A percentile compares a stretch with the other conserved stretches of the same genome.
These are phyloP conservation scores for Raddia distichophylla DNA, from an alignment of 176 grass and related monocot genomes.

Conservation along the genomic window DNA sequence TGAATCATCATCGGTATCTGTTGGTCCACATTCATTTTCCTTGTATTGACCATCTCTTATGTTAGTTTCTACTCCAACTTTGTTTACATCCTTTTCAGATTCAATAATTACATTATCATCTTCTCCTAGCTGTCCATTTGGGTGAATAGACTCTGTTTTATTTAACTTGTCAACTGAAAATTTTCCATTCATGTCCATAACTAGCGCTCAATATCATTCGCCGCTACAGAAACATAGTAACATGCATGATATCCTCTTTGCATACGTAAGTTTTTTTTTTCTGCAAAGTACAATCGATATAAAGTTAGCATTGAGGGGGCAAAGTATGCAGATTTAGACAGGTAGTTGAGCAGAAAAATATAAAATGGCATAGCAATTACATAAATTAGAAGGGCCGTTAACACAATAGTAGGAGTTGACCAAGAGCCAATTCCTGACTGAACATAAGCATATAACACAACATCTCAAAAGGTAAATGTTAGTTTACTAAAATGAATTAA, in stretches of 20 bases:
- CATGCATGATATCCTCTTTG: background rate
- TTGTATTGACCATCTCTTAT: conserved; percentile 20
- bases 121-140: conserved; percentile 32
- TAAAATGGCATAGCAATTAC: background rate
- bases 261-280: conserved; percentile 20
- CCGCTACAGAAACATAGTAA: conserved; percentile 28
- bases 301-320: conserved; percentile 14
- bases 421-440: background rate
- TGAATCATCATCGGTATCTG: conserved; percentile 46
- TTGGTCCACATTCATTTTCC: conserved; percentile 6
- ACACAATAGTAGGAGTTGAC: background rate
- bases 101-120: conserved; percentile 37
- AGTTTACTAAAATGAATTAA: conserved; percentile 15
- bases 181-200: conserved; percentile 39
- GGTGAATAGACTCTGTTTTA: conserved; percentile 27
- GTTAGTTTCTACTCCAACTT: background rate
- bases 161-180: conserved; percentile 23
- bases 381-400: background rate
- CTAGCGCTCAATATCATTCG: conserved; percentile 1
- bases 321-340: background rate
- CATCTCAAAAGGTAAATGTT: background rate
- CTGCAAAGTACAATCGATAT: conserved; percentile 35
- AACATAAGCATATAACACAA: conserved; percentile 14
- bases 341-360: background rate
- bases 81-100: conserved; percentile 33